phyloP scores from a whole-genome alignment of 1,284 basidiomycete species.

The Cutaneotrichosporon spelunceum region DNA sequence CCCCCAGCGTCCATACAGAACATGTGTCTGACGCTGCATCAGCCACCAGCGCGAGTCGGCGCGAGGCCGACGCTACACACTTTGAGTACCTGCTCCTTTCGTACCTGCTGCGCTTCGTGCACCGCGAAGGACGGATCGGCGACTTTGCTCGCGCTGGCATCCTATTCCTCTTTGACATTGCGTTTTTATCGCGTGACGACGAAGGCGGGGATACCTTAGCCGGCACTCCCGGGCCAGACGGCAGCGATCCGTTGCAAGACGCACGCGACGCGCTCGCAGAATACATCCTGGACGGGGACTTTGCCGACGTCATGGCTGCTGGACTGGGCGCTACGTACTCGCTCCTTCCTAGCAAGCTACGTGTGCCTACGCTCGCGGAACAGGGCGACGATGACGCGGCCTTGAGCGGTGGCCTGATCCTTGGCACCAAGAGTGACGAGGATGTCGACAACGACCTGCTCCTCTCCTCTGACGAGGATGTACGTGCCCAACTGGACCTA shows the following conservation, averaged over 20 bases:
- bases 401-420: slow-evolving; percentile 56
- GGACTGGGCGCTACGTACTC: slow-evolving; percentile 93
- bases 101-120: slow-evolving; percentile 90
- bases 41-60: slow-evolving; percentile 54
- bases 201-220: slow-evolving; percentile 35
- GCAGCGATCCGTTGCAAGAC: slow-evolving; percentile 67
- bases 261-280: slow-evolving; percentile 81
- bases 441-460: slow-evolving; percentile 56
- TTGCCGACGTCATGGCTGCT: slow-evolving; percentile 91
- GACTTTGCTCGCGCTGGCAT: slow-evolving; percentile 90
- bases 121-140: slow-evolving; percentile 88
- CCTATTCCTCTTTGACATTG: slow-evolving; percentile 88
- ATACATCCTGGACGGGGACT: slow-evolving; percentile 92
- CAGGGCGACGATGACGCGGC: slow-evolving; percentile 55
- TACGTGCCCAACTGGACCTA: slow-evolving; percentile 76
- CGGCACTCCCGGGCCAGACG: slow-evolving; percentile 28
- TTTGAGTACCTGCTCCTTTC: slow-evolving; percentile 94
- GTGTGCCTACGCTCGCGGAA: slow-evolving; percentile 55
- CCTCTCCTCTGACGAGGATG: slow-evolving; percentile 67
- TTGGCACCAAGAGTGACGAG: slow-evolving; percentile 27
- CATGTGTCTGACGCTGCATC: slow-evolving; percentile 52
- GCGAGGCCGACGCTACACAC: slow-evolving; percentile 46
- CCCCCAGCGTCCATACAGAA: not conserved
- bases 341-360: slow-evolving; percentile 73
- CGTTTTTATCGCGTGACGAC: slow-evolving; percentile 60